Evolutionary conservation across 1,139 yeast species (phyloP), one percentile per base, ranked within the genome.

Genomic region (Scheffersomyces parashehatae): DNA sequence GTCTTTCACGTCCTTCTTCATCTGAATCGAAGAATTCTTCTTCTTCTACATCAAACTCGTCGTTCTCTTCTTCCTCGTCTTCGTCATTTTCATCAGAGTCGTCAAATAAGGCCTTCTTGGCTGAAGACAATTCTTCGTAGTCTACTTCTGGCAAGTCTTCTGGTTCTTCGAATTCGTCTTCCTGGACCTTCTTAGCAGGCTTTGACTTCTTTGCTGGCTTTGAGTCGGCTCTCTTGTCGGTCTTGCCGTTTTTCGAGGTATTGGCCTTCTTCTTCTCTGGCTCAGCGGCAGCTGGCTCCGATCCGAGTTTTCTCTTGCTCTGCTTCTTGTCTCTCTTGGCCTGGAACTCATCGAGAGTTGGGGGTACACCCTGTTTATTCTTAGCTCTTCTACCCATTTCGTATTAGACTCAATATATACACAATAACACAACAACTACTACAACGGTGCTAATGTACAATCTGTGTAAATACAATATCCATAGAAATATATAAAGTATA

Each of bases 321-420:
- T 71, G 74, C 53, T 70, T 75, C 58, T 75, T 79, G 37, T 74
- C 78, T 54, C 81, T 83, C 43, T 65, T 73, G 10, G 80, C 80
- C 52, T 83, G 82, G 62, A 90, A 84, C 59, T 90, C 96, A 37
- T 90, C 98, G 51, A 83, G 74, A 10, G 88, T 62, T 35, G 97
- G 97, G 54, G 97, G 97, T 47, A 79, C 87, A 29, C 88, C 91
- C 70, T 90, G 97, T 75, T 88, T 90, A 61, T 87, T 85, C 71
- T 85, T 88, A 47, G 89, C 87, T 75, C 88, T 85, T 81, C 96
- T 85, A 64, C 97, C 97, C 97, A 89, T 89, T 20, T 20, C 26
- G 26, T 20, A 20, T 5, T 6, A 2, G 26, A 20, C 26, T 20
- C 26, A 6, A 8, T 60, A 33, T 29, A 45, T 35, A 20, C 3